These are phyloP conservation scores for Phlebiopsis flavidoalba DNA, from an alignment of 768 basidiomycete genomes.

Conservation along the genomic window DNA sequence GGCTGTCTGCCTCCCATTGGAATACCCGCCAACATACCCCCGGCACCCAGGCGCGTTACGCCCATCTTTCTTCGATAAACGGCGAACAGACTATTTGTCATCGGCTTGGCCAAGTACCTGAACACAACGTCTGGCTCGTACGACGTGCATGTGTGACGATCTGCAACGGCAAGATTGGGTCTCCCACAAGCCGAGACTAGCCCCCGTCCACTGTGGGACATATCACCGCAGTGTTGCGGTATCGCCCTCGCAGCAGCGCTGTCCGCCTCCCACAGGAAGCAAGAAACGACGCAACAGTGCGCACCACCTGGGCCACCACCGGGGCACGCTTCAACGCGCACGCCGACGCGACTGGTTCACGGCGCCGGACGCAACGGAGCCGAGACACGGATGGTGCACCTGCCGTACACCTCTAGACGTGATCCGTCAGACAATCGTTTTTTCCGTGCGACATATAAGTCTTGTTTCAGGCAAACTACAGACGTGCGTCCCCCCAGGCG, in stretches of 20 bases:
- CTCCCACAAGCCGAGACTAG: slow-evolving; percentile 71
- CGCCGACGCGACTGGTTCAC: slow-evolving; percentile 33
- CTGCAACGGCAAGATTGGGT: slow-evolving; percentile 72
- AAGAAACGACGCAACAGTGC: slow-evolving; percentile 37
- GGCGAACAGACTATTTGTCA: slow-evolving; percentile 79
- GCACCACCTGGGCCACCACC: slow-evolving; percentile 43
- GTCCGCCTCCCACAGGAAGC: slow-evolving; percentile 70
- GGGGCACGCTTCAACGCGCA: slow-evolving; percentile 56
- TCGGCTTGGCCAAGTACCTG: slow-evolving; percentile 95
- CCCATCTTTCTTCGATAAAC: slow-evolving; percentile 90
- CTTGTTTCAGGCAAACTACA: slow-evolving; percentile 95
- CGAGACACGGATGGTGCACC: slow-evolving; percentile 59
- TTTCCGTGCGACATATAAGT: slow-evolving; percentile 84
- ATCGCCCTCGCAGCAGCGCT: slow-evolving; percentile 60
- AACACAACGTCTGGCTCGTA: slow-evolving; percentile 91
- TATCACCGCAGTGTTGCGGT: slow-evolving; percentile 93
- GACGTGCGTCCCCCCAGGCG: slow-evolving; percentile 47
- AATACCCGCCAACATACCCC: slow-evolving; percentile 33
- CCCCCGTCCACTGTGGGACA: slow-evolving; percentile 91
- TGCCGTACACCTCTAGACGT: slow-evolving; percentile 78
- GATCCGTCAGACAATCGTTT: slow-evolving; percentile 63
- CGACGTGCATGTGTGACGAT: slow-evolving; percentile 88
- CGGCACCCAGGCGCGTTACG: slow-evolving; percentile 86
- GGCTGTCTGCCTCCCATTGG: slow-evolving; percentile 57
- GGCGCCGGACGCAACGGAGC: slow-evolving; percentile 45